Evolutionary conservation across 352 stramenopile species (phyloP).

Genomic region (Phytophthora podocarpi): DNA sequence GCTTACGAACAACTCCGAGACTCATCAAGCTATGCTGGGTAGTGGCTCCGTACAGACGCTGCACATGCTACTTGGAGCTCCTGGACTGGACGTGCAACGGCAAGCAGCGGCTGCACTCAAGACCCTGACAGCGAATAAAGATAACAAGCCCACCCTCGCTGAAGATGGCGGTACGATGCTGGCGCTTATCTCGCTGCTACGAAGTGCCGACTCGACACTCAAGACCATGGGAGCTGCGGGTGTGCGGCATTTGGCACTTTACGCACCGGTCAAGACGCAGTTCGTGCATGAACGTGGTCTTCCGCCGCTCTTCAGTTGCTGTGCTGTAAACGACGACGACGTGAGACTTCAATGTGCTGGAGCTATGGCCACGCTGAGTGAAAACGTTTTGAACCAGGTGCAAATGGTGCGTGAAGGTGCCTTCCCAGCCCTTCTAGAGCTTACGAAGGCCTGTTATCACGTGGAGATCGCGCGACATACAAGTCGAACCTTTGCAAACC

Average conservation of each 20-base stretch:
- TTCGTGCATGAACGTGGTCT: slow-evolving; percentile 77
- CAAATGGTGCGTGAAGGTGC: slow-evolving; percentile 80
- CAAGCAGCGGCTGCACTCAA: slow-evolving; percentile 93
- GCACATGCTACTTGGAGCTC: slow-evolving; percentile 73
- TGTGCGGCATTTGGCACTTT: slow-evolving; percentile 89
- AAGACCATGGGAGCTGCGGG: slow-evolving; percentile 89
- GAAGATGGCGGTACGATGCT: slow-evolving; percentile 85
- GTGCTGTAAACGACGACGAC: slow-evolving; percentile 68
- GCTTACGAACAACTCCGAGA: slow-evolving; percentile 73
- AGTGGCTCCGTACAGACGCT: slow-evolving; percentile 67
- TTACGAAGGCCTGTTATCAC: slow-evolving; percentile 68
- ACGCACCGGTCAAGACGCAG: slow-evolving; percentile 66
- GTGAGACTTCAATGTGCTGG: slow-evolving; percentile 90
- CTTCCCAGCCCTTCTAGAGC: slow-evolving; percentile 74
- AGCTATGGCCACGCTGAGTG: slow-evolving; percentile 90
- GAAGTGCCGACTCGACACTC: slow-evolving; percentile 77
- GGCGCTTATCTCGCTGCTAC: slow-evolving; percentile 84
- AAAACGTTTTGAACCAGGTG: slow-evolving; percentile 92
- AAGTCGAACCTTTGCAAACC: slow-evolving; percentile 89
- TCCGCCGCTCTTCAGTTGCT: slow-evolving; percentile 66
- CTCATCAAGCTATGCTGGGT: slow-evolving; percentile 71
- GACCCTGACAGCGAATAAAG: slow-evolving; percentile 89
- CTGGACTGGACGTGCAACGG: slow-evolving; percentile 76
- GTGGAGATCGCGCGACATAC: slow-evolving; percentile 86
- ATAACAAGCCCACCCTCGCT: slow-evolving; percentile 90